phyloP scores from a whole-genome alignment of 208 protist genomes.

The Phytomonas francai region DNA sequence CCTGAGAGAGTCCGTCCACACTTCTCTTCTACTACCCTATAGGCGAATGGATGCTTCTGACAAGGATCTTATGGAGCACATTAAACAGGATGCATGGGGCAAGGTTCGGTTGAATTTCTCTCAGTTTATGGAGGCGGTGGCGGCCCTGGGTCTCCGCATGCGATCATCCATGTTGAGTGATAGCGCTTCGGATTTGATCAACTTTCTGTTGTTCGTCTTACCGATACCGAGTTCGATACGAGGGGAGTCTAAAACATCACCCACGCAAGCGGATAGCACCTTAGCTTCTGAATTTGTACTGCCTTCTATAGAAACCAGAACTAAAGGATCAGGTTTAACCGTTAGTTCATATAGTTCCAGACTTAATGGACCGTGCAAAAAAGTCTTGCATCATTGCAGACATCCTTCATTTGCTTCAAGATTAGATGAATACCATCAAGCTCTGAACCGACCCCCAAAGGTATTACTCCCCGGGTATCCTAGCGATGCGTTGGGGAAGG shows the following conservation, averaged over 20 bases:
- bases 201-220: background rate
- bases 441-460: background rate
- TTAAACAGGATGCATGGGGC: background rate
- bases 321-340: background rate
- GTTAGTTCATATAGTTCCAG: background rate
- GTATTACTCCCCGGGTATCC: background rate
- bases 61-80: background rate
- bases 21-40: background rate
- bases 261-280: background rate
- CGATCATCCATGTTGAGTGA: background rate
- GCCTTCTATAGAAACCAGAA: background rate
- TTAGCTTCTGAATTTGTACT: background rate
- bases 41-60: background rate
- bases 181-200: background rate
- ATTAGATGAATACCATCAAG: background rate
- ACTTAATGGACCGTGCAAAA: background rate
- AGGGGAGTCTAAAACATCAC: background rate
- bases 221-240: background rate
- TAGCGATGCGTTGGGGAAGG: background rate
- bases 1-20: background rate
- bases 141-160: background rate
- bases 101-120: background rate
- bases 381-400: background rate
- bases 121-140: background rate
- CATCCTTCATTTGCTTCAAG: background rate